These are phyloP conservation scores for Annona squamosa DNA, from an alignment of 164 flowering plant genomes.

Conservation along the genomic window DNA sequence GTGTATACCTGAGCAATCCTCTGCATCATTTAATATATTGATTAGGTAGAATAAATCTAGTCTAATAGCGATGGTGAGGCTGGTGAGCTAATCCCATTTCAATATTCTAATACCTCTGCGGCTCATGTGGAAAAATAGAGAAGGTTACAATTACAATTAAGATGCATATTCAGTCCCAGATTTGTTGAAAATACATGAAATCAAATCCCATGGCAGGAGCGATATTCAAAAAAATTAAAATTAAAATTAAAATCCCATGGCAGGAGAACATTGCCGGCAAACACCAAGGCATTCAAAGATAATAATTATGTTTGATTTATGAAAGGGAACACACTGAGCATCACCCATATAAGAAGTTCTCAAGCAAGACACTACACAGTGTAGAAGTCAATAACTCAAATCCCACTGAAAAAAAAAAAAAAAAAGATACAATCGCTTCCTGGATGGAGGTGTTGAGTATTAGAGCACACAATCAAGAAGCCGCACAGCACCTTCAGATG, in stretches of 20 bases:
- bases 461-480: background rate
- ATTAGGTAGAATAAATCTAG: background rate
- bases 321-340: background rate
- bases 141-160: background rate
- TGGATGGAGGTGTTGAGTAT: background rate
- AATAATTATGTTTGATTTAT: background rate
- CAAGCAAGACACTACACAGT: background rate
- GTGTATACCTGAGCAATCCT: too few relatives aligned
- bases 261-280: background rate
- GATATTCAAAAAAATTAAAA: too few relatives aligned
- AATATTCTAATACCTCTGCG: background rate
- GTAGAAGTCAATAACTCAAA: background rate
- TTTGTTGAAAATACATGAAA: background rate
- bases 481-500: slow-evolving; percentile 3
- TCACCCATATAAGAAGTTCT: background rate
- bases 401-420: background rate
- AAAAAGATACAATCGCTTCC: background rate
- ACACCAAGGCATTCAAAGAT: background rate
- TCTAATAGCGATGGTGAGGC: background rate
- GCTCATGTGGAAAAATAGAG: background rate
- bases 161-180: background rate
- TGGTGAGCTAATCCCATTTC: background rate
- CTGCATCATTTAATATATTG: too few relatives aligned
- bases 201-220: background rate
- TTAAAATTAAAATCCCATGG: background rate